These are phyloP conservation scores for Salmacisia buchloeana DNA, from an alignment of 1,284 basidiomycete genomes.

Conservation along the genomic window DNA sequence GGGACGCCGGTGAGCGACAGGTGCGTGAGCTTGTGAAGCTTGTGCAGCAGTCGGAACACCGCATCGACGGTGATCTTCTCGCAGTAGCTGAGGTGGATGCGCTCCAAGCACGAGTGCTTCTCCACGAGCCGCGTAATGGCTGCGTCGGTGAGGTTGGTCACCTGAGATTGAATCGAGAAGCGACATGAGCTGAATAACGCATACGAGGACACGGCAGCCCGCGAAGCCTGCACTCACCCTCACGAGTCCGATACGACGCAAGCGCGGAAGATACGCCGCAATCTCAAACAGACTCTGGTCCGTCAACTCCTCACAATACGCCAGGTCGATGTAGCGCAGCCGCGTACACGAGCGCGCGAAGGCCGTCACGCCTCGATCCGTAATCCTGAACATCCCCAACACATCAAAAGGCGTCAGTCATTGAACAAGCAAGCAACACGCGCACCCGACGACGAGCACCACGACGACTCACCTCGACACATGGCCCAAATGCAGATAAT, in stretches of 20 bases:
- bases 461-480: conserved; percentile 58
- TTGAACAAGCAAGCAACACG: background rate
- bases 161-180: conserved; percentile 54
- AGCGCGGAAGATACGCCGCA: conserved; percentile 72
- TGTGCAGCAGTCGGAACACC: conserved; percentile 80
- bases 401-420: background rate
- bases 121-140: conserved; percentile 78
- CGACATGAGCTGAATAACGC: background rate
- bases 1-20: conserved; percentile 92
- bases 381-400: conserved; percentile 60
- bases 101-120: conserved; percentile 69
- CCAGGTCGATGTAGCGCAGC: conserved; percentile 93
- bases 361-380: conserved; percentile 77
- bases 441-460: background rate
- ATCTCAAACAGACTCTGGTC: conserved; percentile 92
- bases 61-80: conserved; percentile 89
- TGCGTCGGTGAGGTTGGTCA: conserved; percentile 84
- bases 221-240: conserved; percentile 60
- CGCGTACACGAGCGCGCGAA: conserved; percentile 83
- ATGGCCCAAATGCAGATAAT: conserved; percentile 93
- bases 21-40: conserved; percentile 82
- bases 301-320: conserved; percentile 85
- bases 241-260: conserved; percentile 90
- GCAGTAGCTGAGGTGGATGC: conserved; percentile 95
- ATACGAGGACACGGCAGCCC: background rate